Conservation (phyloP, 2,329 filamentous ascomycete genomes). For the Rutstroemia sp. region DNA sequence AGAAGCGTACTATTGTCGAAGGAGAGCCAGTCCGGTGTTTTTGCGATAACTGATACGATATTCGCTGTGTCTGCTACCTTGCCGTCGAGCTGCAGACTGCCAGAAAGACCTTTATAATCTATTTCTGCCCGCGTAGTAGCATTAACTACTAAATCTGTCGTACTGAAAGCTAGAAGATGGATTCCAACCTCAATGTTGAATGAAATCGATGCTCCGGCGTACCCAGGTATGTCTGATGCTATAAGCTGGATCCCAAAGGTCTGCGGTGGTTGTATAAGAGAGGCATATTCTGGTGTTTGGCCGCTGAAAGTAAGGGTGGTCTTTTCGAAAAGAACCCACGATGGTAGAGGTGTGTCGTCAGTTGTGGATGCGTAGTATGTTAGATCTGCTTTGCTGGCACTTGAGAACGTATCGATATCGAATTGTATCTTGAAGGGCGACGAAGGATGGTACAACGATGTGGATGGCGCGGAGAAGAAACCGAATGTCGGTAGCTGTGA, state of each 20-base stretch:
- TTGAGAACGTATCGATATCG: conserved; percentile 52
- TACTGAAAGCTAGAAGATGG: conserved; percentile 59
- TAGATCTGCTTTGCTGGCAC: conserved; percentile 35
- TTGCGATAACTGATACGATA: conserved; percentile 43
- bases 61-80: conserved; percentile 40
- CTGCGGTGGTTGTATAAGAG: conserved; percentile 60
- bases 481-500: conserved; percentile 52
- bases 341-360: conserved; percentile 75
- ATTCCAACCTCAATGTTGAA: conserved; percentile 69
- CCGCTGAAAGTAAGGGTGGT: conserved; percentile 61
- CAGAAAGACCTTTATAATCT: conserved; percentile 43
- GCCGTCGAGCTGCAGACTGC: conserved; percentile 51
- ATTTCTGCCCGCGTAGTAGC: conserved; percentile 46
- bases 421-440: conserved; percentile 47
- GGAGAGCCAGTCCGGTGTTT: conserved; percentile 61
- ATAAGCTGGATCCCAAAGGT: conserved; percentile 65
- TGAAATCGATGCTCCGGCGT: conserved; percentile 54
- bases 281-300: conserved; percentile 56
- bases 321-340: conserved; percentile 74
- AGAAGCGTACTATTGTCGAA: conserved; percentile 55
- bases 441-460: conserved; percentile 48
- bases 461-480: conserved; percentile 51
- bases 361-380: conserved; percentile 72
- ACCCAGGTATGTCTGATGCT: conserved; percentile 74
- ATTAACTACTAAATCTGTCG: conserved; percentile 49